phyloP scores from a whole-genome alignment of 2,329 filamentous ascomycete genomes.

The Westerdykella sp. region DNA sequence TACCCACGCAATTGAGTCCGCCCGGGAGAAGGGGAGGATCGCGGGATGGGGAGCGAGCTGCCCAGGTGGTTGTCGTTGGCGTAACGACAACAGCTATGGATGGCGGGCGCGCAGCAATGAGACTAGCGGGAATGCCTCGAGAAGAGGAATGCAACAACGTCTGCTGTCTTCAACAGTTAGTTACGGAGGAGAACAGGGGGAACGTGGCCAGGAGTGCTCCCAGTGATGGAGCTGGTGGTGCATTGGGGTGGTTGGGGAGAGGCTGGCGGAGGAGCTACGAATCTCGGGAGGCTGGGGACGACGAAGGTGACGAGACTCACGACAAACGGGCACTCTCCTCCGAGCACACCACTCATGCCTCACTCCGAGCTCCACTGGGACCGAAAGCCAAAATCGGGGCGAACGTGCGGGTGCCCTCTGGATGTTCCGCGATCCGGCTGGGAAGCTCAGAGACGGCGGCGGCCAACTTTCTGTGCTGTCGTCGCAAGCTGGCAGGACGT shows the following conservation, averaged over 20 bases:
- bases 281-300: slow-evolving; percentile 12
- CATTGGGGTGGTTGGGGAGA: slow-evolving; percentile 15
- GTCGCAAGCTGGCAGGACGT: slow-evolving; percentile 4
- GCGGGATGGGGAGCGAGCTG: neutral
- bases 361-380: slow-evolving; percentile 1
- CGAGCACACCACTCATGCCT: slow-evolving; percentile 12
- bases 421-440: no score
- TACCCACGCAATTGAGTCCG: neutral
- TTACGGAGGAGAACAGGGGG: slow-evolving; percentile 10
- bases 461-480: slow-evolving; percentile 2
- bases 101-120: slow-evolving; percentile 7
- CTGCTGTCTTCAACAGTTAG: slow-evolving; percentile 11
- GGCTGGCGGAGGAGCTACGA: slow-evolving; percentile 1
- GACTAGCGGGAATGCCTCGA: slow-evolving; percentile 10
- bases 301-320: slow-evolving; percentile 6
- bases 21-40: no score
- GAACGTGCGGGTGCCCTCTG: neutral
- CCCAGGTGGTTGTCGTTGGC: neutral
- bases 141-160: slow-evolving; percentile 14
- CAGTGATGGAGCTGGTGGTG: neutral
- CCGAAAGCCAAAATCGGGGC: neutral
- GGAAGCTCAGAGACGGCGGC: no score
- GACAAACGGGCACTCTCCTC: slow-evolving; percentile 10
- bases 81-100: neutral
- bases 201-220: neutral